Conservation (phyloP, 129 eudicot genomes). For the Artemisia tridentata region DNA sequence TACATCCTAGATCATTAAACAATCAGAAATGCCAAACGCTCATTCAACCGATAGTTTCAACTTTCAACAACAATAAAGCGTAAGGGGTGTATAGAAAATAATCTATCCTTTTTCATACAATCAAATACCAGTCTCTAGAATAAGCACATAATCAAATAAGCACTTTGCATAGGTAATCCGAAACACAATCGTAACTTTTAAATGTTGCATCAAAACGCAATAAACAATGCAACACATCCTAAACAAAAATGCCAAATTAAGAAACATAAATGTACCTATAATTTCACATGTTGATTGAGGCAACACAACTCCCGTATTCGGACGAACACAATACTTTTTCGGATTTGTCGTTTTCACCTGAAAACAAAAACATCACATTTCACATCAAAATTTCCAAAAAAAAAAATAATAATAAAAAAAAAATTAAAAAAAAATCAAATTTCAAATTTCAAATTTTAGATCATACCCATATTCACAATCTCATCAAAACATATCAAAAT, state of each 20-base stretch:
- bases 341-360: slow-evolving; percentile 97
- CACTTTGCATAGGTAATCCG: no score
- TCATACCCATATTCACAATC: slow-evolving; percentile 5
- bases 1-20: no score
- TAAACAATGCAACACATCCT: no score
- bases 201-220: no score
- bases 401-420: not conserved
- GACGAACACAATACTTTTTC: slow-evolving; percentile 94
- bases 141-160: no score
- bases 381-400: not conserved
- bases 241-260: not conserved
- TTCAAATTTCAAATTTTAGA: slow-evolving; percentile 1
- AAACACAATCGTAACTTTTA: no score
- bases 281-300: slow-evolving; percentile 81
- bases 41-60: no score
- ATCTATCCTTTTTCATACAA: no score
- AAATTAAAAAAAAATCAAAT: not conserved
- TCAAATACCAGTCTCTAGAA: no score
- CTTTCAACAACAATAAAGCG: no score
- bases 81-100: no score
- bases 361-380: not conserved
- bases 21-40: no score
- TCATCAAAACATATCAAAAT: not conserved
- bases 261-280: slow-evolving; percentile 44
- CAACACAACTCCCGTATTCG: slow-evolving; percentile 81